Base-by-base conservation (phyloP, 2,329 filamentous ascomycete species). In the Pyrenochaeta sp. region DNA sequence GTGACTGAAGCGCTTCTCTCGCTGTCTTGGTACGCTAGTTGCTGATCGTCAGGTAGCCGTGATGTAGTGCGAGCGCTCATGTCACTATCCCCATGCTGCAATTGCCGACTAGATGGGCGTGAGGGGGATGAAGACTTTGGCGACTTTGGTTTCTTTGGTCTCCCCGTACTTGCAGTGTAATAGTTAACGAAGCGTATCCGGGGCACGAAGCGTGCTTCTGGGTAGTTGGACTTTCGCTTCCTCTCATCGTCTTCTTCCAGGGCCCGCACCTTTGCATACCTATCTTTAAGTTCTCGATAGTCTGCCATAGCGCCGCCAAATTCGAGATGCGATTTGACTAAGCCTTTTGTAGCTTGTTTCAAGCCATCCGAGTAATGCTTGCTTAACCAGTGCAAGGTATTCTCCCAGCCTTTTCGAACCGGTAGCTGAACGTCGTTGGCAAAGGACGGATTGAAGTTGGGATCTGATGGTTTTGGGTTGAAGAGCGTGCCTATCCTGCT, bases 141-240 rank as follows among this genome's bases (percentile, higher is more conserved):
- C 66, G 90, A 72, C 57, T 79, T 79, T 5, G 76, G 74, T 62
- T 78, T 79, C 67, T 82, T 93, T 2, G 84, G 83, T 57, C 87
- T 83, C 3, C 93, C 93, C 9, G 90, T 90, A 64, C 91, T 93
- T n/a, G 91, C 85, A 1, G 93, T 96, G 73, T 94, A 97, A 74
- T 96, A 97, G 72, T 97, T 97, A 56, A 92, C 83, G 69, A 97
- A 97, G 15, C 92, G 85, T 10, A 95, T 86, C 51, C 89, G 82
- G 2, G 81, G 79, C 1, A 80, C 79, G 62, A 60, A 70, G 46
- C 50, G 67, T 50, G 65, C 62, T 24, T 59, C 68, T n/a, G 64
- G 73, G 66, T 70, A 71, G 37, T 58, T 72, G 34, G 64, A 71
- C 64, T 54, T 72, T 58, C 70, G 66, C 54, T 51, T 76, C 43